Evolutionary conservation across 306 rosid genomes (phyloP).

Genomic region (Vigna unguiculata): DNA sequence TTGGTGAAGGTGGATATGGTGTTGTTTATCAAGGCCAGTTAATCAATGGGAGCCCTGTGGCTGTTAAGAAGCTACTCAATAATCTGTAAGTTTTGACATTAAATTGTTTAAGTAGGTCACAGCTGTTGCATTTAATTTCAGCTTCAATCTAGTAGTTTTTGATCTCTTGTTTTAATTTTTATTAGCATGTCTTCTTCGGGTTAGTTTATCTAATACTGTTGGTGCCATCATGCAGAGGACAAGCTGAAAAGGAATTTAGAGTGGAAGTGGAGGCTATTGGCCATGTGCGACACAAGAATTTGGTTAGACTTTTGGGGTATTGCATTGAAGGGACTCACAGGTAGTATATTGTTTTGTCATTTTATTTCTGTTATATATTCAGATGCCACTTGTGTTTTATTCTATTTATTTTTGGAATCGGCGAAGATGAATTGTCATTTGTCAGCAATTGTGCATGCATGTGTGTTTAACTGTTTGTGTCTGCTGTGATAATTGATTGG

Average conservation of each 20-base stretch:
- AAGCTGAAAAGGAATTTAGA: constrained; percentile 93
- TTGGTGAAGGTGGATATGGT: constrained; percentile 98
- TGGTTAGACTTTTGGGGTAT: constrained; percentile 90
- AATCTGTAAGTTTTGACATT: constrained; percentile 69
- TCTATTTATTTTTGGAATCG: constrained; percentile 38
- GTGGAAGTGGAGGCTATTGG: constrained; percentile 99
- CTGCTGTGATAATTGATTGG: constrained; percentile 33
- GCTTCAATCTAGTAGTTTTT: constrained; percentile 1
- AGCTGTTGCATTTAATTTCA: neutral
- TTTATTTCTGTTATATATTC: constrained; percentile 20
- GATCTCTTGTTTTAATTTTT: constrained; percentile 1
- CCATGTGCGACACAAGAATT: constrained; percentile 91
- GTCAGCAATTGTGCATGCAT: constrained; percentile 4
- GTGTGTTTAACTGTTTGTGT: constrained; percentile 33
- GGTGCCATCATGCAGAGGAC: constrained; percentile 68
- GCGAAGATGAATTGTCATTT: constrained; percentile 35
- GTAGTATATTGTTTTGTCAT: constrained; percentile 51
- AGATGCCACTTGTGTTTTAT: neutral
- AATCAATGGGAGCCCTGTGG: constrained; percentile 85
- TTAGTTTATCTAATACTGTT: constrained; percentile 33
- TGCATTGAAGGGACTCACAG: constrained; percentile 97
- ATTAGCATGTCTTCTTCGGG: constrained; percentile 37
- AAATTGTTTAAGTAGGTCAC: constrained; percentile 21
- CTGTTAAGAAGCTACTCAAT: constrained; percentile 91
- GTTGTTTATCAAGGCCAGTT: constrained; percentile 81